Percentiles rank a stretch among this genome's conserved stretches.
Evolutionary conservation across 495 filamentous ascomycete species (phyloP).

Genomic region (Xylaria intraflava): DNA sequence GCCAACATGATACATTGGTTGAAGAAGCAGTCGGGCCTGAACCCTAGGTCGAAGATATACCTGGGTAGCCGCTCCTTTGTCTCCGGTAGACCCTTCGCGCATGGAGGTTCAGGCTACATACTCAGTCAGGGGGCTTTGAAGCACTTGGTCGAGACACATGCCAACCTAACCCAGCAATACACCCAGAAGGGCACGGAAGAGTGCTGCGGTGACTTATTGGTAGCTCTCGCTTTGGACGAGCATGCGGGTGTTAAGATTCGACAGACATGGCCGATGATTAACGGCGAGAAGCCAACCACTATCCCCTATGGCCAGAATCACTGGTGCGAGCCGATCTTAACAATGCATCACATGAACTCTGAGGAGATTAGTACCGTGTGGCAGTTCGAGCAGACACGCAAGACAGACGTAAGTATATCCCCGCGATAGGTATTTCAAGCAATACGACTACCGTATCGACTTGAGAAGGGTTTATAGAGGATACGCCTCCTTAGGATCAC

Average conservation of each 20-base stretch:
- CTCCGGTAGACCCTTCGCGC: conserved; percentile 34
- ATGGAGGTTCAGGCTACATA: conserved; percentile 47
- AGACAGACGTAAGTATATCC: conserved; percentile 23
- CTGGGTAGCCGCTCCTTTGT: conserved; percentile 47
- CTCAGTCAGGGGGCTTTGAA: conserved; percentile 40
- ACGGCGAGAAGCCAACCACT: conserved; percentile 39
- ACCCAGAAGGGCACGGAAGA: conserved; percentile 33
- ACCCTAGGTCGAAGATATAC: conserved; percentile 44
- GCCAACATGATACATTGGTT: conserved; percentile 55
- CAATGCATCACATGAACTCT: conserved; percentile 46
- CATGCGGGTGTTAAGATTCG: conserved; percentile 32
- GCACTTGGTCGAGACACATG: conserved; percentile 24
- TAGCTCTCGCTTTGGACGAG: conserved; percentile 37
- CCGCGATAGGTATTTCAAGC: not conserved
- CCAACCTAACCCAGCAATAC: conserved; percentile 30
- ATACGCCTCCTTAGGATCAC: not conserved
- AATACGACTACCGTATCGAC: not conserved
- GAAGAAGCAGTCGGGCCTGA: conserved; percentile 32
- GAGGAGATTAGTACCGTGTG: conserved; percentile 31
- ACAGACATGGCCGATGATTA: conserved; percentile 48
- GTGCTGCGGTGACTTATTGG: conserved; percentile 45
- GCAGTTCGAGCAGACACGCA: conserved; percentile 33
- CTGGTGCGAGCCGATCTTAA: conserved; percentile 53
- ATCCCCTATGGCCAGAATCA: conserved; percentile 37
- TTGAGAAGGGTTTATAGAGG: not conserved